Conservation (phyloP, 768 basidiomycete genomes). For the Boletus rubroflammeus region DNA sequence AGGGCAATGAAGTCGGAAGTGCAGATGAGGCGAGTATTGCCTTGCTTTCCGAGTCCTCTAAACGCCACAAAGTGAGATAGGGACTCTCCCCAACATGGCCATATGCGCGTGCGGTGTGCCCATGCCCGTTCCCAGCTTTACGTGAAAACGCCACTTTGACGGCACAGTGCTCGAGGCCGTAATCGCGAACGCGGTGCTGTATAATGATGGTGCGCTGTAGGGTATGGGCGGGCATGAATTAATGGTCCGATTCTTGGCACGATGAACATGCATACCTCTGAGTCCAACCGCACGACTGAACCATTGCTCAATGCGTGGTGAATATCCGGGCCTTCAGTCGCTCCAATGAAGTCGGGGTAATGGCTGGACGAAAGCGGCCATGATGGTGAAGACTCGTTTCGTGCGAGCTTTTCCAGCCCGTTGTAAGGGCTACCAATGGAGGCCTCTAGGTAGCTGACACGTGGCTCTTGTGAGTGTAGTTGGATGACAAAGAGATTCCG, state of each 20-base stretch:
- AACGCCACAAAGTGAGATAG: slow-evolving; percentile 18
- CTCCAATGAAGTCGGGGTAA: slow-evolving; percentile 22
- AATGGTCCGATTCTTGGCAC: not conserved
- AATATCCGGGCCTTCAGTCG: slow-evolving; percentile 7
- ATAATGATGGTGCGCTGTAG: slow-evolving; percentile 16
- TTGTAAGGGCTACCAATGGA: slow-evolving; percentile 20
- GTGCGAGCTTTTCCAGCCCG: slow-evolving; percentile 21
- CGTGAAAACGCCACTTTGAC: slow-evolving; percentile 10
- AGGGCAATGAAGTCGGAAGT: slow-evolving; percentile 10
- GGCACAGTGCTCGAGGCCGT: slow-evolving; percentile 21
- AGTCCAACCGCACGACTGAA: slow-evolving; percentile 22
- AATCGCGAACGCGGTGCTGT: slow-evolving; percentile 25
- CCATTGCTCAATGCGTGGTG: slow-evolving; percentile 13
- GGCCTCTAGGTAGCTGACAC: slow-evolving; percentile 3
- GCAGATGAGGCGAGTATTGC: slow-evolving; percentile 5
- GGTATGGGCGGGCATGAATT: not conserved
- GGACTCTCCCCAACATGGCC: slow-evolving; percentile 12
- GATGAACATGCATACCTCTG: slow-evolving; percentile 4
- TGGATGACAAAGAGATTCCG: slow-evolving; percentile 22
- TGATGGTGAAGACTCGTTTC: slow-evolving; percentile 26
- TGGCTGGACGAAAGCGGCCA: slow-evolving; percentile 24
- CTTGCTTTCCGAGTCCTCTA: slow-evolving; percentile 6
- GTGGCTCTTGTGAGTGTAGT: not conserved
- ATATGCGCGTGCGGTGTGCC: slow-evolving; percentile 12
- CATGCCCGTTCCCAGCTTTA: not conserved